Base-by-base conservation (phyloP, 179 eudicot genomes). In the Vitellaria paradoxa region DNA sequence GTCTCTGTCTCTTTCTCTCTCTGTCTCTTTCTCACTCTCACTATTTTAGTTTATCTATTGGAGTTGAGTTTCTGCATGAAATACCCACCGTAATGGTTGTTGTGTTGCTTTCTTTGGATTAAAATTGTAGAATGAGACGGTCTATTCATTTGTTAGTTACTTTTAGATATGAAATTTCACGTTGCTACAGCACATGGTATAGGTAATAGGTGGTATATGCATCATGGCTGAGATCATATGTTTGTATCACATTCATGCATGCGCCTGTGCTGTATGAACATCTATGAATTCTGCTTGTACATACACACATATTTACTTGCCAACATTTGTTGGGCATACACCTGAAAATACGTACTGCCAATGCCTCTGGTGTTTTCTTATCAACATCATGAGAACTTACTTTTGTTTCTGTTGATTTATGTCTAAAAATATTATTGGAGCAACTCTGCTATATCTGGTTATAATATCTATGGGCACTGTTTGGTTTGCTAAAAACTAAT, bases 11-110 rank as follows among this genome's bases (percentile, higher is more conserved):
- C n/a, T n/a, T n/a, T n/a, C n/a, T n/a, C n/a, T n/a, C n/a, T n/a
- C n/a, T 30, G 1, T 30, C 37, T 30, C 37, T 30, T 30, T 30
- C 37, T 5, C 65, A 23, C 46, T 75, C 14, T 74, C 18, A 47
- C 8, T 49, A 53, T 70, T 45, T 20, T 69, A 18, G 81, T 77
- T 70, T 37, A 26, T 76, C 70, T 71, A 24, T 65, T 57, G 79
- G 72, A 72, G 60, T 72, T 74, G 57, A 62, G 50, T 75, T 72
- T 68, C n/a, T 56, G 57, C 9, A 9, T 50, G 2, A 10, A 9
- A 62, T 70, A 50, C 0, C 24, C 37, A 68, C 12, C 26, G 37
- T 68, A 46, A 42, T 18, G 1, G 3, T 65, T 65, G 42, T 6
- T 37, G n/a, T 30, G 7, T 30, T 65, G 45, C 46, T 70, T 70